Evolutionary conservation across 2,329 filamentous ascomycete genomes (phyloP).

Genomic region (Phialophora verrucosa): DNA sequence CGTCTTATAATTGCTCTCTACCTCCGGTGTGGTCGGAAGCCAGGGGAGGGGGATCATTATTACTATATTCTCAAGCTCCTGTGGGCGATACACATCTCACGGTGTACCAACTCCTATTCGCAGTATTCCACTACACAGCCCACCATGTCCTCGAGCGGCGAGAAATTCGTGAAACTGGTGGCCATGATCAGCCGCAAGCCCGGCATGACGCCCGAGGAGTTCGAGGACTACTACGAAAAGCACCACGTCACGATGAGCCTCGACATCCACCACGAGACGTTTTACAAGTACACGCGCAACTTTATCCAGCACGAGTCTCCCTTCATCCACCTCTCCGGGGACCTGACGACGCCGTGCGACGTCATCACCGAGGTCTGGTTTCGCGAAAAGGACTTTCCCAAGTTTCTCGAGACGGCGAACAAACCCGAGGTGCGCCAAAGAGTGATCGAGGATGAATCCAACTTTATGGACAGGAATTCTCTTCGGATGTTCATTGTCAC

Average conservation of each 20-base stretch:
- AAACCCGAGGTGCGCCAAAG: conserved; percentile 11
- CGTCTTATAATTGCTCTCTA: too few species aligned
- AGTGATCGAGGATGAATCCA: conserved; percentile 21
- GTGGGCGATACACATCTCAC: too few species aligned
- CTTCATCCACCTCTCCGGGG: conserved; percentile 11
- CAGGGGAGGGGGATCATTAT: too few species aligned
- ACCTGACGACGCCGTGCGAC: conserved; percentile 17
- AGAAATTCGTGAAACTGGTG: conserved; percentile 14
- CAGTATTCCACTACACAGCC: too few species aligned
- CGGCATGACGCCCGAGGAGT: conserved; percentile 36
- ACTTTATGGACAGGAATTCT: conserved; percentile 15
- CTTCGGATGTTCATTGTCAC: conserved; percentile 20
- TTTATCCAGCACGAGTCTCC: conserved; percentile 21
- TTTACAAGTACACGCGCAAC: conserved; percentile 30
- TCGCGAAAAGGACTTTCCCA: conserved; percentile 22
- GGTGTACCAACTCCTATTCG: too few species aligned
- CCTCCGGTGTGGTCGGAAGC: too few species aligned
- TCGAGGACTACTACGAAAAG: conserved; percentile 39
- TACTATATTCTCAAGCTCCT: too few species aligned
- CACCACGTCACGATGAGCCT: conserved; percentile 34
- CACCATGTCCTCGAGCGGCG: too few species aligned
- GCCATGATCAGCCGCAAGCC: conserved; percentile 34
- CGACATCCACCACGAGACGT: conserved; percentile 11
- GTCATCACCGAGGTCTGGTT: conserved; percentile 28
- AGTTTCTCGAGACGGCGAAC: conserved; percentile 18